A percentile compares a stretch with the other conserved stretches of the same genome.
These are phyloP conservation scores for Pinus tabuliformis DNA, from an alignment of 75 land plant species.

Conservation along the genomic window DNA sequence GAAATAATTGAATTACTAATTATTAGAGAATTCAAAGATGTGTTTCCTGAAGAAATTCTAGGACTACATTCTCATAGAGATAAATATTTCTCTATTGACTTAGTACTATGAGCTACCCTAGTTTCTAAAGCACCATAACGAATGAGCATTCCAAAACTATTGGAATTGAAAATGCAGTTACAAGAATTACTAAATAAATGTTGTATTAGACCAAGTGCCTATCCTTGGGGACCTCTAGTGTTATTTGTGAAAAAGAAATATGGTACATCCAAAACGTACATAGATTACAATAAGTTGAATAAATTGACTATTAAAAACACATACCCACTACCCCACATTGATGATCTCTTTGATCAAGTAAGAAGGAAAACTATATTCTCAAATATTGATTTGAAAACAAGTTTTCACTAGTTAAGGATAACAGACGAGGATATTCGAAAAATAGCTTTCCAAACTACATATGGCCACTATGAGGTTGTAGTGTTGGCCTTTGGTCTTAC, in stretches of 20 bases:
- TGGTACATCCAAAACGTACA: neutral
- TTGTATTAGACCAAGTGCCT: no score
- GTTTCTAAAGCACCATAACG: neutral
- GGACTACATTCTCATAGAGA: neutral
- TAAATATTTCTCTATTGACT: neutral
- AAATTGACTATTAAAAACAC: neutral
- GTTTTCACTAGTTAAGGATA: no score
- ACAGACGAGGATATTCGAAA: no score
- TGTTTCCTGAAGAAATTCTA: neutral
- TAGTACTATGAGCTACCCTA: neutral
- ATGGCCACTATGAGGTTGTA: no score
- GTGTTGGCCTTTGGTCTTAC: no score
- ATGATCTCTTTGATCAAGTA: neutral
- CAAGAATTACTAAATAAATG: no score
- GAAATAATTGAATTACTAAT: neutral
- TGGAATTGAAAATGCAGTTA: neutral
- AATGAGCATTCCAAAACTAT: neutral
- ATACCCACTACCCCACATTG: neutral
- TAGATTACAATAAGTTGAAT: neutral
- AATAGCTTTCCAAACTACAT: no score
- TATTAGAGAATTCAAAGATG: neutral
- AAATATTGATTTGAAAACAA: no score
- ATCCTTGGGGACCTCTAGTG: no score
- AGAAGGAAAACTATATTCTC: neutral
- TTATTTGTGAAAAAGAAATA: no score